Evolutionary conservation across 2,329 filamentous ascomycete genomes (phyloP).

Genomic region (Cladosporium sp.): DNA sequence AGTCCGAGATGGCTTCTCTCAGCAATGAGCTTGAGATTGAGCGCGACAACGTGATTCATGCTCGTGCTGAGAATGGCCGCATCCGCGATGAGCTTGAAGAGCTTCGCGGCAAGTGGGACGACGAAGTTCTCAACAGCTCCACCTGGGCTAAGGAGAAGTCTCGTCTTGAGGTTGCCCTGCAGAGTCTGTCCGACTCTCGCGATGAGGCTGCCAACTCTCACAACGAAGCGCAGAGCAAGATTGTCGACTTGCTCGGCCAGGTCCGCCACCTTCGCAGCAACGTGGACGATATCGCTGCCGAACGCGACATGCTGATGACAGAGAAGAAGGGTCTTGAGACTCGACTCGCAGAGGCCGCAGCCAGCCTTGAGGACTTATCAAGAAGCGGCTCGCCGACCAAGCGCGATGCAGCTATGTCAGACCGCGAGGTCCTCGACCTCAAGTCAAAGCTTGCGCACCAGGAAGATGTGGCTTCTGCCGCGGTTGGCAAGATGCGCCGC

Average conservation of each 20-base stretch:
- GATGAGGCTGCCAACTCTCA: constrained; percentile 93
- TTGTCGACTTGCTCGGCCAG: constrained; percentile 86
- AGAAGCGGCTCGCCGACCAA: constrained; percentile 82
- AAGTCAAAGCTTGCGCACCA: constrained; percentile 88
- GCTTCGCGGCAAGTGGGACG: constrained; percentile 93
- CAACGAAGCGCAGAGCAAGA: constrained; percentile 91
- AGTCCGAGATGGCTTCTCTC: constrained; percentile 83
- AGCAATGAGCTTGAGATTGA: constrained; percentile 92
- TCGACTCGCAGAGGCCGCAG: constrained; percentile 81
- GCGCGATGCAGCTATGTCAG: constrained; percentile 83
- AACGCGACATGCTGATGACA: constrained; percentile 79
- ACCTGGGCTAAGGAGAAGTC: constrained; percentile 99
- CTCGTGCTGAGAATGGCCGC: constrained; percentile 79
- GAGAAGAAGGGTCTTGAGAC: constrained; percentile 90
- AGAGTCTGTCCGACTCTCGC: constrained; percentile 85
- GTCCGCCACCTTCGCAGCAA: constrained; percentile 80
- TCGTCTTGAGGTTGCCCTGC: constrained; percentile 82
- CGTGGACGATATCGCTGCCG: constrained; percentile 81
- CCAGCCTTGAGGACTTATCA: constrained; percentile 78
- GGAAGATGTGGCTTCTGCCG: constrained; percentile 87
- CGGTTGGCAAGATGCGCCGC: constrained; percentile 94
- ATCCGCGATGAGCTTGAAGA: constrained; percentile 96
- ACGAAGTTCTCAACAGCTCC: constrained; percentile 94
- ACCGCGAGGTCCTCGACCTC: constrained; percentile 85
- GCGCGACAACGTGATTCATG: constrained; percentile 83